These are phyloP conservation scores for Akanthomyces uredinophilus DNA, from an alignment of 2,329 filamentous ascomycete genomes.

Conservation along the genomic window DNA sequence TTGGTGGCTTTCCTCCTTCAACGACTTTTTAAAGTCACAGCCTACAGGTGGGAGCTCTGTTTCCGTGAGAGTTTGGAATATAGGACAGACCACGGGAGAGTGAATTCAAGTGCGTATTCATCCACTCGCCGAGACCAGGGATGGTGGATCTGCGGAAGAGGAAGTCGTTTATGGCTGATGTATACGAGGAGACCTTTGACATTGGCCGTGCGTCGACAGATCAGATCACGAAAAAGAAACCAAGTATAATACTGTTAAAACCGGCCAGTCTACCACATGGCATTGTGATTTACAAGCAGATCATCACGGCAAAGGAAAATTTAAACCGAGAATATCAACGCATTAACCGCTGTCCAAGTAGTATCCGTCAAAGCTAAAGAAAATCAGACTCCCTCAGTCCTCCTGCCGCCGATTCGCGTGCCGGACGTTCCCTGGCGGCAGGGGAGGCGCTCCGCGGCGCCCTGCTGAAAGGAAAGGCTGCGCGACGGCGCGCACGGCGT, in stretches of 20 bases:
- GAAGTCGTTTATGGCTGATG: background rate
- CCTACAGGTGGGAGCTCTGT: no score
- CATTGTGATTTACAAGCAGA: background rate
- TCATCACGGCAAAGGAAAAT: no score
- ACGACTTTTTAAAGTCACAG: no score
- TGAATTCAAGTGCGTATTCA: background rate
- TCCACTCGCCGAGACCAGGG: background rate
- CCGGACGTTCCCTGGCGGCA: no score
- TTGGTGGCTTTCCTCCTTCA: background rate
- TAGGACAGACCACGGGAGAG: background rate
- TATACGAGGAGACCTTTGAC: background rate
- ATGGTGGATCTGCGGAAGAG: background rate
- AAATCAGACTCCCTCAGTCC: no score
- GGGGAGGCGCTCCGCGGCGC: no score
- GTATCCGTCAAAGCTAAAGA: no score
- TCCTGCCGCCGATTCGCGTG: no score
- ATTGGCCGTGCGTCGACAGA: background rate
- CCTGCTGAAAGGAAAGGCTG: no score
- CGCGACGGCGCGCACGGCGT: no score
- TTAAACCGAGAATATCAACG: no score
- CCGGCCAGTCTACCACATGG: background rate
- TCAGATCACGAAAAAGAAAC: background rate
- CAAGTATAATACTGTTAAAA: background rate
- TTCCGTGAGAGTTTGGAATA: constrained; percentile 3
- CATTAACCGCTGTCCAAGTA: no score